A percentile compares a stretch with the other conserved stretches of the same genome.
These are phyloP conservation scores for Gloeopeniophorella convolvens DNA, from an alignment of 768 basidiomycete genomes.

Conservation along the genomic window DNA sequence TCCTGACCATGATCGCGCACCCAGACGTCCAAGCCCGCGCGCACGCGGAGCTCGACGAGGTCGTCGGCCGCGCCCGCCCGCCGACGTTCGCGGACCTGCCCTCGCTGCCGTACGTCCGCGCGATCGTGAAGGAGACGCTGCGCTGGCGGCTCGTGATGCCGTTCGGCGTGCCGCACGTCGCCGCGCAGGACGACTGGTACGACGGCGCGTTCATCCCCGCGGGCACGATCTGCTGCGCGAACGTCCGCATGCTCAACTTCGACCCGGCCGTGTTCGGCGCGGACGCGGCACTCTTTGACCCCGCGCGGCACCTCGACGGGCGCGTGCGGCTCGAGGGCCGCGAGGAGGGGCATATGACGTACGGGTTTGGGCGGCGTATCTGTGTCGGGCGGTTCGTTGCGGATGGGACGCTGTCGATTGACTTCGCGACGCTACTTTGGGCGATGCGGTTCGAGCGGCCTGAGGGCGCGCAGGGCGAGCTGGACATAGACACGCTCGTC, in stretches of 20 bases:
- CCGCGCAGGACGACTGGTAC: slow-evolving; percentile 8
- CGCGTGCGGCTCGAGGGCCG: slow-evolving; percentile 20
- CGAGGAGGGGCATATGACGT: slow-evolving; percentile 24
- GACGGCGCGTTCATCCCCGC: slow-evolving; percentile 16
- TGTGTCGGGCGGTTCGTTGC: slow-evolving; percentile 30
- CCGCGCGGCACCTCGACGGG: neutral
- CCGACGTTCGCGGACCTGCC: slow-evolving; percentile 30
- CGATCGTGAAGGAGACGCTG: slow-evolving; percentile 30
- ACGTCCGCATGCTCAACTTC: slow-evolving; percentile 1
- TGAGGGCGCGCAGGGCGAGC: neutral
- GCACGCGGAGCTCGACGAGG: slow-evolving; percentile 36
- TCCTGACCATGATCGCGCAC: slow-evolving; percentile 35
- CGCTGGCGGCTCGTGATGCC: slow-evolving; percentile 24
- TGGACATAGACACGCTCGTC: neutral
- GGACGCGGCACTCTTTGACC: neutral
- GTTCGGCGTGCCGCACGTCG: slow-evolving; percentile 14
- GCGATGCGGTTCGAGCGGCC: slow-evolving; percentile 18
- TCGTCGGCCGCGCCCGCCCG: slow-evolving; percentile 30
- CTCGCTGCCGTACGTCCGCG: slow-evolving; percentile 33
- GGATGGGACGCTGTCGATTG: slow-evolving; percentile 27
- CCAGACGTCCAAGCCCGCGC: slow-evolving; percentile 33
- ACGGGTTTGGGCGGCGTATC: slow-evolving; percentile 27
- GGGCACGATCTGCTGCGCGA: slow-evolving; percentile 1
- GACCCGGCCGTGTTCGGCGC: neutral
- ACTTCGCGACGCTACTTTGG: slow-evolving; percentile 27